Conservation (phyloP, 345 rosid genomes). For the Lepidium aucheri region DNA sequence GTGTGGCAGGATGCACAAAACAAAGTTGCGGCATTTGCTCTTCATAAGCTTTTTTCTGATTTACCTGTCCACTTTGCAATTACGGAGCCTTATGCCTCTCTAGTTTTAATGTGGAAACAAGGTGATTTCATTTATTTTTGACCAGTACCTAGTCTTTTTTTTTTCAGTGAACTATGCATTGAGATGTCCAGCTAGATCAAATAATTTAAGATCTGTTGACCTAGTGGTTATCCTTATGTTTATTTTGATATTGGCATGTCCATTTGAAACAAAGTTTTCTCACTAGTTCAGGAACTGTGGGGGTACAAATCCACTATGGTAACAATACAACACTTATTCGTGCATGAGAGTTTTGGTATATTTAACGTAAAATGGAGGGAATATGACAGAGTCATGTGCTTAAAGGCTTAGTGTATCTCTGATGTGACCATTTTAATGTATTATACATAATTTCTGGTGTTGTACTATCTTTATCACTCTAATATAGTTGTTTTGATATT, state of each 20-base stretch:
- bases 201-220: background rate
- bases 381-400: background rate
- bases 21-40: conserved; percentile 73
- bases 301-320: background rate
- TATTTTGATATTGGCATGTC: background rate
- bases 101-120: conserved; percentile 63
- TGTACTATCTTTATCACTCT: conserved; percentile 5
- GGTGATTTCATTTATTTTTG: conserved; percentile 38
- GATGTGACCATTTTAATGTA: background rate
- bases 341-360: background rate
- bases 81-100: conserved; percentile 69
- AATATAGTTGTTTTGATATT: conserved; percentile 5
- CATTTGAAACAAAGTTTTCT: background rate
- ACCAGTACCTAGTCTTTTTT: background rate
- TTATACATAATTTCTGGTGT: background rate
- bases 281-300: background rate
- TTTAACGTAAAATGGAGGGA: background rate
- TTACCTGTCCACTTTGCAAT: conserved; percentile 64
- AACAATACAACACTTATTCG: background rate
- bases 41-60: conserved; percentile 66
- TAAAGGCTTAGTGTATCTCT: background rate
- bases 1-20: conserved; percentile 81
- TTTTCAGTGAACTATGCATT: background rate
- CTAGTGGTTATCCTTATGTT: background rate
- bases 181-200: background rate